phyloP scores from a whole-genome alignment of 169 alveolate species.

The Plasmodium fragile region DNA sequence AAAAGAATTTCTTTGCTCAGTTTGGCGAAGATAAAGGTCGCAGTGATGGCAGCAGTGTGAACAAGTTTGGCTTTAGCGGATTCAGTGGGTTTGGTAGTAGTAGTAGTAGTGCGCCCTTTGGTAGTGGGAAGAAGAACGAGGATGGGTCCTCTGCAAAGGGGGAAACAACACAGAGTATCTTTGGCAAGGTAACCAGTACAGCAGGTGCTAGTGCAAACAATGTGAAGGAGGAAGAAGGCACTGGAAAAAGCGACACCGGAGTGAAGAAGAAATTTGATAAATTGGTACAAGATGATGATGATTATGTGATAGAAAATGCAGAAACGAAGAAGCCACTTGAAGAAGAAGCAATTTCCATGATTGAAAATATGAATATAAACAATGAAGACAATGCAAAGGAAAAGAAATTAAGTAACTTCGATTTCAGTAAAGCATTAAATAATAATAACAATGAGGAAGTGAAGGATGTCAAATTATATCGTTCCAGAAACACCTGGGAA shows the following conservation, averaged over 20 bases:
- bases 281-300: constrained; percentile 59
- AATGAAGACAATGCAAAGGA: constrained; percentile 9
- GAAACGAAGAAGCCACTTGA: constrained; percentile 48
- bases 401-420: not conserved
- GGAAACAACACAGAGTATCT: not conserved
- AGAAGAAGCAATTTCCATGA: constrained; percentile 65
- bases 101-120: not conserved
- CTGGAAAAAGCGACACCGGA: constrained; percentile 11
- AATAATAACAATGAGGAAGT: not conserved
- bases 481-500: constrained; percentile 82
- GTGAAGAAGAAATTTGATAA: constrained; percentile 68
- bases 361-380: constrained; percentile 24
- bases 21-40: not conserved
- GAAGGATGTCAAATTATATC: constrained; percentile 60
- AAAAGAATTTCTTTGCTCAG: not conserved
- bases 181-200: not conserved
- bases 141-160: not conserved
- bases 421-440: constrained; percentile 9
- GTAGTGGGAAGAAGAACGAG: not conserved
- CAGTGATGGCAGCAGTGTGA: not conserved
- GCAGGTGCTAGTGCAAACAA: not conserved
- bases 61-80: not conserved
- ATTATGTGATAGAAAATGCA: constrained; percentile 47
- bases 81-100: not conserved
- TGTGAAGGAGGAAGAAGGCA: not conserved